Evolutionary conservation across 2,329 filamentous ascomycete genomes (phyloP).

Genomic region (Aspergillus oerlinghausenensis): DNA sequence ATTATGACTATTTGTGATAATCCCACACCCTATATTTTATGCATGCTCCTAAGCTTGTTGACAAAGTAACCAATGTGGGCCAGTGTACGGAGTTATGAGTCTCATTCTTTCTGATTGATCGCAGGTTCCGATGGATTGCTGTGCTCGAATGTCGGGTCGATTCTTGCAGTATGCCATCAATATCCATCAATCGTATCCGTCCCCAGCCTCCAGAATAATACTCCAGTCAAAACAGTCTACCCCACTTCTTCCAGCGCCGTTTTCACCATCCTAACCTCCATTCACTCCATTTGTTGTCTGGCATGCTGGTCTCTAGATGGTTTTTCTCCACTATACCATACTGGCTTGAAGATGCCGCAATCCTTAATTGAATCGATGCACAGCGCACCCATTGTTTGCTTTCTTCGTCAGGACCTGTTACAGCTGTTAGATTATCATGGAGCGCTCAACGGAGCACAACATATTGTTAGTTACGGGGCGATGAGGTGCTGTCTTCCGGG

Average conservation of each 20-base stretch:
- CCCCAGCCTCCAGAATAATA: slow-evolving; percentile 20
- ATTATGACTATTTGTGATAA: not conserved
- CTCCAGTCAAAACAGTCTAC: slow-evolving; percentile 16
- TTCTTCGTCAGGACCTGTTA: not conserved
- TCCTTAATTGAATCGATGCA: slow-evolving; percentile 21
- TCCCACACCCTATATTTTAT: not conserved
- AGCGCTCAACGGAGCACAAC: slow-evolving; percentile 7
- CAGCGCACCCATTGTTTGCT: slow-evolving; percentile 3
- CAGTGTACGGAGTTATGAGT: not conserved
- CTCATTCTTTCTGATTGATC: not conserved
- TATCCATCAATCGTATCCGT: slow-evolving; percentile 4
- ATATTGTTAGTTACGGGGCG: slow-evolving; percentile 7
- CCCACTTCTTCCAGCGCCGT: slow-evolving; percentile 14
- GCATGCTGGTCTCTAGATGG: not conserved
- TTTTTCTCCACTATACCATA: slow-evolving; percentile 19
- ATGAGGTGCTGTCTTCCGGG: slow-evolving; percentile 10
- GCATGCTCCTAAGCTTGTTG: not conserved
- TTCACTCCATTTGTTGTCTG: not conserved
- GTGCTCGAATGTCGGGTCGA: not conserved
- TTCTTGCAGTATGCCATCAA: not conserved
- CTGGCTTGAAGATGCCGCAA: slow-evolving; percentile 11
- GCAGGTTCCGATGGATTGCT: not conserved
- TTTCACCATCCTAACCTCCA: slow-evolving; percentile 16
- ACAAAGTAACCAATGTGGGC: not conserved
- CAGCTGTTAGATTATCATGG: slow-evolving; percentile 6